Base-by-base conservation (phyloP, 129 eudicot species). In the Dittrichia graveolens region DNA sequence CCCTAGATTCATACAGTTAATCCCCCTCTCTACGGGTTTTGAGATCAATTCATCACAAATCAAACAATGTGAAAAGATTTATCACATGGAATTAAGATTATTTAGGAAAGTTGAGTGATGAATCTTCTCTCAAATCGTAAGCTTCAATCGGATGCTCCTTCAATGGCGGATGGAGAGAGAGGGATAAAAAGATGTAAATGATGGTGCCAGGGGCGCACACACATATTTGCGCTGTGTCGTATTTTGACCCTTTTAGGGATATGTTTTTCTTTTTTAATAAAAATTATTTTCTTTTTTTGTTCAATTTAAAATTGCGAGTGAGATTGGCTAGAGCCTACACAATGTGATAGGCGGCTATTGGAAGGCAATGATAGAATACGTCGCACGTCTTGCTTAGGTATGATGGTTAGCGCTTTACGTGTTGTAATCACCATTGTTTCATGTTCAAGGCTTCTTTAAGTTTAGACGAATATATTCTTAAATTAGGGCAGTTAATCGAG, bases 141-240 rank as follows among this genome's bases (percentile, higher is more conserved):
- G 69, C 43, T 71, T 56, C 40, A 19, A 64, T 65, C n/a, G 63
- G 16, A 38, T 5, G 71, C 6, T 50, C 39, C 68, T 57, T 58
- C 67, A 68, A 76, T 76, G 80, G 69, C 80, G 75, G 80, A 68
- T 76, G 61, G 56, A 75, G 72, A 75, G 68, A 46, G 69, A 19
- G 50, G 13, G 59, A 14, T 8, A 49, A 50, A n/a, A 47, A 15
- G 53, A 48, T 46, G 46, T 15, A 49, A 53, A 76, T 66, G 74
- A 58, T 66, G 61, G 67, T 76, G 82, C 82, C 82, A 78, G 82
- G 77, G 14, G 65, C 15, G 82, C 77, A 52, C 82, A 78, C 65
- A 31, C 57, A 70, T 8, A 61, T 78, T 78, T 70, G 77, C 72
- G 82, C 60, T 52, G 82, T 78, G 82, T 78, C 42, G 66, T 70